These are phyloP conservation scores for Anethum foeniculum DNA, from an alignment of 140 eudicot species.

Conservation along the genomic window DNA sequence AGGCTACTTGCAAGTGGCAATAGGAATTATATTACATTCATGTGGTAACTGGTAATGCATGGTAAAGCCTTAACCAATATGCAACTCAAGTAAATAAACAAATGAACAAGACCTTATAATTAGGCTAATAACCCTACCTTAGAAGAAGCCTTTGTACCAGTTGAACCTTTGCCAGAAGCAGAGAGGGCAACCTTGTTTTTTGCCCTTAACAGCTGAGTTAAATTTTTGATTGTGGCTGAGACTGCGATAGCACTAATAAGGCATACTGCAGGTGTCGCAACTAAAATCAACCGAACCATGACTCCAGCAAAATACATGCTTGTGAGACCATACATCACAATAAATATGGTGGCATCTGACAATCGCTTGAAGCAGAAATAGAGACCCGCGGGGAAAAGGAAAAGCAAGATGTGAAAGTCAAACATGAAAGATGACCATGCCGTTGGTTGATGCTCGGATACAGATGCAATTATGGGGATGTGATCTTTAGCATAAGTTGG, in stretches of 20 bases:
- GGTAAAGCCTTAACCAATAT: not conserved
- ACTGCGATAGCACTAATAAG: constrained; percentile 96
- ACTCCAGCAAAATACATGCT: constrained; percentile 99
- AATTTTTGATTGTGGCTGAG: constrained; percentile 82
- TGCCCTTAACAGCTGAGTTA: constrained; percentile 49
- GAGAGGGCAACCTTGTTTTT: constrained; percentile 29
- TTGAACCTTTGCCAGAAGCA: constrained; percentile 54
- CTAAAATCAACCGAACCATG: constrained; percentile 96
- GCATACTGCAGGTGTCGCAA: constrained; percentile 95
- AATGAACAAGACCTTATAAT: not conserved
- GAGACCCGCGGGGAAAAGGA: constrained; percentile 89
- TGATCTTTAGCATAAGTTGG: constrained; percentile 98
- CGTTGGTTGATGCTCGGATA: constrained; percentile 96
- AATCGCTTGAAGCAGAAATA: constrained; percentile 92
- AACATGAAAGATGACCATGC: constrained; percentile 99
- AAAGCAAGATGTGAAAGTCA: constrained; percentile 79
- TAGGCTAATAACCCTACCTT: constrained; percentile 38
- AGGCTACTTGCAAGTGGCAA: not conserved
- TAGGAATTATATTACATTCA: not conserved
- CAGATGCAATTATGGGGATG: constrained; percentile 93
- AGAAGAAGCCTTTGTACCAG: constrained; percentile 58
- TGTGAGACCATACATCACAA: constrained; percentile 94
- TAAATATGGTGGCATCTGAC: constrained; percentile 93
- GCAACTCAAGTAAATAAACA: not conserved
- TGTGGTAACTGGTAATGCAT: not conserved